Evolutionary conservation across 768 basidiomycete species (phyloP).

Genomic region (Phaeotremella skinneri): DNA sequence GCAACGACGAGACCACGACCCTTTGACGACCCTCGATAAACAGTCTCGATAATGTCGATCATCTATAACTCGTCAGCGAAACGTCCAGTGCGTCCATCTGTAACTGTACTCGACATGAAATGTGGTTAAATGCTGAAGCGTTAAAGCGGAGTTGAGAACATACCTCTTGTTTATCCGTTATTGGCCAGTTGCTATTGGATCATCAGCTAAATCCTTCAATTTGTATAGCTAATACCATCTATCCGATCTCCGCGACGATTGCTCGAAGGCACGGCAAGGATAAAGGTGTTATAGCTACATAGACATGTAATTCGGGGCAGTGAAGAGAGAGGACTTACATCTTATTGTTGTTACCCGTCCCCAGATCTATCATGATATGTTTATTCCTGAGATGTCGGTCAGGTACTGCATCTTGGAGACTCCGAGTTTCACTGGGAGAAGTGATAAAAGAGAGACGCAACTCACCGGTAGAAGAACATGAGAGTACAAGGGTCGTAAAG

Average conservation of each 20-base stretch:
- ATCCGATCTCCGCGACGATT: too few relatives aligned
- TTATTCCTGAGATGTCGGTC: slow-evolving; percentile 68
- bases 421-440: slow-evolving; percentile 10
- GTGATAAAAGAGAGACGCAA: slow-evolving; percentile 1
- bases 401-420: too few relatives aligned
- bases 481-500: slow-evolving; percentile 92
- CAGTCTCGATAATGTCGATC: slow-evolving; percentile 97
- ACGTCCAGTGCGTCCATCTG: background rate
- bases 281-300: slow-evolving; percentile 4
- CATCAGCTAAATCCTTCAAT: background rate
- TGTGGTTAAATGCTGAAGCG: background rate
- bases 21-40: slow-evolving; percentile 95
- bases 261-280: background rate
- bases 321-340: slow-evolving; percentile 62
- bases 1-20: slow-evolving; percentile 97
- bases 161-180: slow-evolving; percentile 98
- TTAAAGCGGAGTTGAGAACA: slow-evolving; percentile 24
- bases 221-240: background rate
- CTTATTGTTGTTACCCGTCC: slow-evolving; percentile 99
- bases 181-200: slow-evolving; percentile 84
- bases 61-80: slow-evolving; percentile 57
- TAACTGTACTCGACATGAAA: background rate
- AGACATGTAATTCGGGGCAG: background rate
- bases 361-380: slow-evolving; percentile 99
- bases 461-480: slow-evolving; percentile 97